Conservation (phyloP, 2,329 filamentous ascomycete genomes). For the Trichoderma sp. region DNA sequence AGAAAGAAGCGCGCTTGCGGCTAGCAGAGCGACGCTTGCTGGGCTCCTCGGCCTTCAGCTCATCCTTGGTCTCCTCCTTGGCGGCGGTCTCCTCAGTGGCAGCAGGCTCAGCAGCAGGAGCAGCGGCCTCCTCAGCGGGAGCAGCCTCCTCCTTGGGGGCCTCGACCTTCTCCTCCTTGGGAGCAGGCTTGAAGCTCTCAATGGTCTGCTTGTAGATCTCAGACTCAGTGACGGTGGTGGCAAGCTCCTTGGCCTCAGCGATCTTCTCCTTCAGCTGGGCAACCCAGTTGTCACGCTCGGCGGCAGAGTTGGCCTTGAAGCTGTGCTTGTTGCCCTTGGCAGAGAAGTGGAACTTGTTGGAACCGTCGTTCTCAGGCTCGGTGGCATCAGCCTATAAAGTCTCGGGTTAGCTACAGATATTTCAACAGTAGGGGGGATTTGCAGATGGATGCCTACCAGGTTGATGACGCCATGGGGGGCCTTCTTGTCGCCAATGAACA, state of each 20-base stretch:
- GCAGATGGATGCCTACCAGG: conserved; percentile 57
- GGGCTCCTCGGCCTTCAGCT: conserved; percentile 55
- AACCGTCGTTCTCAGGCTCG: conserved; percentile 72
- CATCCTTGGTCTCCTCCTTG: conserved; percentile 42
- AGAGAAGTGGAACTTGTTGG: conserved; percentile 82
- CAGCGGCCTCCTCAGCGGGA: conserved; percentile 32
- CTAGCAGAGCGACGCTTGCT: conserved; percentile 58
- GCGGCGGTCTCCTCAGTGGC: conserved; percentile 38
- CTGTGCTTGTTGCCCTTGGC: conserved; percentile 85
- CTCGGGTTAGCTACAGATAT: not conserved
- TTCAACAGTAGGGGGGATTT: not conserved
- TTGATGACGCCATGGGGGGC: conserved; percentile 79
- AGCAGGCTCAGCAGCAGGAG: conserved; percentile 34
- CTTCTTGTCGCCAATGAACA: conserved; percentile 87
- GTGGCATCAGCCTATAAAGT: conserved; percentile 52
- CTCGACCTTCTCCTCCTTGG: conserved; percentile 33
- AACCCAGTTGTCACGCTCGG: conserved; percentile 92
- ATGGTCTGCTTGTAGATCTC: conserved; percentile 87
- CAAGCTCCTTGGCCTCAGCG: conserved; percentile 79
- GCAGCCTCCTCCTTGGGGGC: conserved; percentile 25
- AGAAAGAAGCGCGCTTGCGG: conserved; percentile 64
- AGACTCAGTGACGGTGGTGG: conserved; percentile 68
- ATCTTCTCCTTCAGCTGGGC: conserved; percentile 77
- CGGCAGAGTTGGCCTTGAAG: conserved; percentile 74
- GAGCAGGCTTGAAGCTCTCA: conserved; percentile 61